Evolutionary conservation across 192 early-diverging fungal species (phyloP).

Genomic region (Entomortierella beljakovae): DNA sequence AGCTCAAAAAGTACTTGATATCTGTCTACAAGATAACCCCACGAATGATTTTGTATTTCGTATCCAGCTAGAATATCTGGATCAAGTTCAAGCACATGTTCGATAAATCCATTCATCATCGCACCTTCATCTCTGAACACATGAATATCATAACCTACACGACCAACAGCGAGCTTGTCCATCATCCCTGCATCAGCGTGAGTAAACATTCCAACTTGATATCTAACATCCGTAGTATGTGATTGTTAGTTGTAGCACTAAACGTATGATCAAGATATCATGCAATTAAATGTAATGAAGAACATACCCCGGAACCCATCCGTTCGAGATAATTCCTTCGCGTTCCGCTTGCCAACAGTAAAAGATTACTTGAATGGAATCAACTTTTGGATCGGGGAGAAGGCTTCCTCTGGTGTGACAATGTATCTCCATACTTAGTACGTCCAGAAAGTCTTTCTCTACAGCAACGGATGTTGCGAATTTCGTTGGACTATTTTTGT

Average conservation of each 20-base stretch:
- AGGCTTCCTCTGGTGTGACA: slow-evolving; percentile 60
- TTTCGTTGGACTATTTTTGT: slow-evolving; percentile 70
- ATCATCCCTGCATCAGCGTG: slow-evolving; percentile 38
- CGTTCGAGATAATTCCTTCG: slow-evolving; percentile 53
- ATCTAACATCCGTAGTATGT: slow-evolving; percentile 25
- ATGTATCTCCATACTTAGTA: slow-evolving; percentile 77
- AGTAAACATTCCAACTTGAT: slow-evolving; percentile 67
- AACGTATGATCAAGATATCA: background rate
- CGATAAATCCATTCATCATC: slow-evolving; percentile 68
- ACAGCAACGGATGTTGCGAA: slow-evolving; percentile 52
- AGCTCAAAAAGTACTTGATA: slow-evolving; percentile 17
- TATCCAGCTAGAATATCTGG: slow-evolving; percentile 92
- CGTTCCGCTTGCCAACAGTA: slow-evolving; percentile 75
- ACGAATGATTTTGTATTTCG: slow-evolving; percentile 86
- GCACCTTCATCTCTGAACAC: slow-evolving; percentile 64
- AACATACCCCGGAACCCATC: slow-evolving; percentile 59
- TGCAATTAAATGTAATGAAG: background rate
- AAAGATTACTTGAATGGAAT: slow-evolving; percentile 71
- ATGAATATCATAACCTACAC: slow-evolving; percentile 48
- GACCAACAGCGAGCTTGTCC: slow-evolving; percentile 42
- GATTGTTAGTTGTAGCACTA: background rate
- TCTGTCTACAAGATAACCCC: slow-evolving; percentile 78
- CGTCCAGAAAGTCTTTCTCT: slow-evolving; percentile 59
- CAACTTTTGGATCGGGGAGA: slow-evolving; percentile 76
- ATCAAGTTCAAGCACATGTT: slow-evolving; percentile 70